These are phyloP conservation scores for Phytophthora vignae DNA, from an alignment of 352 stramenopile species.

Conservation along the genomic window DNA sequence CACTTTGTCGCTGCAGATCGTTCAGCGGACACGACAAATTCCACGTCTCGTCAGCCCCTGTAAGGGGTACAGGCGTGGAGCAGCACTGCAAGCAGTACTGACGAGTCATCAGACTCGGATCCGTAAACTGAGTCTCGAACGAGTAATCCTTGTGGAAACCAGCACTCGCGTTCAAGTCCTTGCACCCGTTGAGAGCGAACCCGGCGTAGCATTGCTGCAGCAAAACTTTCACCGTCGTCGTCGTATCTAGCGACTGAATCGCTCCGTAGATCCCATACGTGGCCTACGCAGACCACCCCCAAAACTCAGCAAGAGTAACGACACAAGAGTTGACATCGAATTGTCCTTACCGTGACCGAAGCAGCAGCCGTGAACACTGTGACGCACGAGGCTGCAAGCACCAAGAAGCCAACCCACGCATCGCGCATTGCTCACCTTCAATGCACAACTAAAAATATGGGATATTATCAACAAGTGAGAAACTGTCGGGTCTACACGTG, in stretches of 20 bases:
- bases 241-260: slow-evolving; percentile 58
- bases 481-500: slow-evolving; percentile 24
- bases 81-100: slow-evolving; percentile 82
- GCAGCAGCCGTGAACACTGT: background rate
- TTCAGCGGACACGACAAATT: slow-evolving; percentile 80
- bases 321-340: background rate
- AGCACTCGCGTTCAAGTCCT: slow-evolving; percentile 58
- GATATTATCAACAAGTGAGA: slow-evolving; percentile 7
- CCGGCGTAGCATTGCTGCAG: slow-evolving; percentile 69
- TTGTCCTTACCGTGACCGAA: slow-evolving; percentile 15
- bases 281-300: slow-evolving; percentile 13
- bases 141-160: slow-evolving; percentile 55
- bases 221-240: slow-evolving; percentile 41
- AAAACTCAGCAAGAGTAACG: background rate
- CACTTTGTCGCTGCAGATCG: slow-evolving; percentile 66
- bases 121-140: slow-evolving; percentile 70
- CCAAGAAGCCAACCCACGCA: slow-evolving; percentile 2
- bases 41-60: slow-evolving; percentile 76
- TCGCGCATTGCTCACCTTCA: slow-evolving; percentile 12
- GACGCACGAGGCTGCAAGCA: slow-evolving; percentile 12
- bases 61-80: slow-evolving; percentile 63
- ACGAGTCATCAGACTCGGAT: slow-evolving; percentile 41
- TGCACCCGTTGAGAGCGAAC: slow-evolving; percentile 68
- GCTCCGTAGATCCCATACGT: slow-evolving; percentile 69
- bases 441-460: slow-evolving; percentile 37